Percentiles rank a stretch among this genome's conserved stretches.
phyloP scores from a whole-genome alignment of 441 rosid genomes.

The Francoa sonchifolia region DNA sequence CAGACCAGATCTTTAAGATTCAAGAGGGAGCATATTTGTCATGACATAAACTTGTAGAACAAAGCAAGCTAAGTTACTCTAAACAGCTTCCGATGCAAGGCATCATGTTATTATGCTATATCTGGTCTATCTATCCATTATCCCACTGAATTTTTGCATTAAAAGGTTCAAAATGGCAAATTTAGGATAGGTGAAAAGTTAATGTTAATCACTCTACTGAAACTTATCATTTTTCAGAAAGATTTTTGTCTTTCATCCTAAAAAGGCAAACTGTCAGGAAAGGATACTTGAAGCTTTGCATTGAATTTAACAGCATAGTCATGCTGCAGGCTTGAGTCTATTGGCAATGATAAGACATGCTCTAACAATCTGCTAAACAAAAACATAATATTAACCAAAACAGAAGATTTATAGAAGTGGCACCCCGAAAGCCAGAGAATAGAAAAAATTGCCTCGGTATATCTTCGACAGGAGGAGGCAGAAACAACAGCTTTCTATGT shows the following conservation, averaged over 20 bases:
- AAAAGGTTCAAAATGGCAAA: background rate
- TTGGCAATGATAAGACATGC: slow-evolving; percentile 61
- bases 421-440: background rate
- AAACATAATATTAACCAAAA: slow-evolving; percentile 1
- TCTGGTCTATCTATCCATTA: no score
- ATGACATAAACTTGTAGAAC: no score
- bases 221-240: no score
- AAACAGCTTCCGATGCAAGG: no score
- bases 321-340: slow-evolving; percentile 48
- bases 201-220: no score
- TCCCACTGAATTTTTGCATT: no score
- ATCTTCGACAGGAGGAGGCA: slow-evolving; percentile 65
- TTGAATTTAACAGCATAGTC: slow-evolving; percentile 60
- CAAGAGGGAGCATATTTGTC: no score
- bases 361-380: slow-evolving; percentile 57
- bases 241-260: no score
- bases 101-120: no score
- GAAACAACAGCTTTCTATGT: slow-evolving; percentile 72
- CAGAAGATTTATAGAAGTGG: background rate
- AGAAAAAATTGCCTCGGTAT: slow-evolving; percentile 36
- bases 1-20: background rate
- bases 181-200: no score
- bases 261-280: no score
- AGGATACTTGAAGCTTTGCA: slow-evolving; percentile 61
- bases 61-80: no score